Evolutionary conservation across 140 eudicot genomes (phyloP).

Genomic region (Erigeron philadelphicus): DNA sequence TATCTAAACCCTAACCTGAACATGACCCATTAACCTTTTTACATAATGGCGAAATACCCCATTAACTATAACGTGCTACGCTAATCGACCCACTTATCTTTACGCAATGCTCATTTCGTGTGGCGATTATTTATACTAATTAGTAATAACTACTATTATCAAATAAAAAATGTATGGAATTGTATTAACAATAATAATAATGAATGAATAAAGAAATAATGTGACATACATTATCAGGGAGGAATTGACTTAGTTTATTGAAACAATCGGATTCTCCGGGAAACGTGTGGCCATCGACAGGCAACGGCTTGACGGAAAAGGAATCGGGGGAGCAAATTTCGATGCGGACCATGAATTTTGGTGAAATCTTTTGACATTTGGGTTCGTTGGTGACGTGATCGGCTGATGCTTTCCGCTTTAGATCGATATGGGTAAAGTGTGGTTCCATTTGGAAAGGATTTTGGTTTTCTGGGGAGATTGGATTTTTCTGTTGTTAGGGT

Average conservation of each 20-base stretch:
- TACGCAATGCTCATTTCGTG: too few relatives aligned
- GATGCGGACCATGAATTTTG: slow-evolving; percentile 49
- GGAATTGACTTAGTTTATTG: slow-evolving; percentile 37
- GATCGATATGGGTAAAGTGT: slow-evolving; percentile 43
- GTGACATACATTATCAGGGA: slow-evolving; percentile 43
- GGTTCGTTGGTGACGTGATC: slow-evolving; percentile 18
- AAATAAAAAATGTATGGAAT: too few relatives aligned
- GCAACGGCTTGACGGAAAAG: slow-evolving; percentile 58
- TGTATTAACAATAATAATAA: neutral
- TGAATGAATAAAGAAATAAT: neutral
- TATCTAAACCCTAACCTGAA: too few relatives aligned
- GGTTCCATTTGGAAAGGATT: slow-evolving; percentile 40
- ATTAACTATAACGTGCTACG: too few relatives aligned
- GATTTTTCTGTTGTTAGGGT: slow-evolving; percentile 28
- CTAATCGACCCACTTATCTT: too few relatives aligned
- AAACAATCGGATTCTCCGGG: slow-evolving; percentile 66
- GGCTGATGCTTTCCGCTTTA: slow-evolving; percentile 64
- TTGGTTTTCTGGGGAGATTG: slow-evolving; percentile 46
- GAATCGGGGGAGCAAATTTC: slow-evolving; percentile 86
- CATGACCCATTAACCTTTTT: too few relatives aligned
- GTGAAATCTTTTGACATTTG: slow-evolving; percentile 64
- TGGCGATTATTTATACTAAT: too few relatives aligned
- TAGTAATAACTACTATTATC: too few relatives aligned
- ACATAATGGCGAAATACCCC: too few relatives aligned
- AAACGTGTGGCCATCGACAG: slow-evolving; percentile 42